A percentile compares a stretch with the other conserved stretches of the same genome.
phyloP scores from a whole-genome alignment of 495 filamentous ascomycete genomes.

The Bathelium albidoporum region DNA sequence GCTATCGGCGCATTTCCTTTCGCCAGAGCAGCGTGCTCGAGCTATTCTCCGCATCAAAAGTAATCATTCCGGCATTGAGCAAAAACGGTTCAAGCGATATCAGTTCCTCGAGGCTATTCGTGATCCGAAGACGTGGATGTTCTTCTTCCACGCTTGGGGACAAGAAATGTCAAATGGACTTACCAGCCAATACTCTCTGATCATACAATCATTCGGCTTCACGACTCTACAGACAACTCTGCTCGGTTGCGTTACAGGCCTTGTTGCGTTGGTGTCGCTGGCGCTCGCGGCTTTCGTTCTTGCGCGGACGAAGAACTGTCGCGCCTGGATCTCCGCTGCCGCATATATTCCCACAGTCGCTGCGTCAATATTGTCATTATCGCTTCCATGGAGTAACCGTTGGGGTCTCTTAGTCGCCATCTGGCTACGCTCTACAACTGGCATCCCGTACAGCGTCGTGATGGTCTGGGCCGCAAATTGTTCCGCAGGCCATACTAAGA shows the following conservation, averaged over 20 bases:
- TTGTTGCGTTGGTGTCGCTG: conserved; percentile 31
- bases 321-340: conserved; percentile 32
- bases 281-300: conserved; percentile 23
- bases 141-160: conserved; percentile 34
- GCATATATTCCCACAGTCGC: conserved; percentile 27
- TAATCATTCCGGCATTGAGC: conserved; percentile 8
- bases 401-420: conserved; percentile 33
- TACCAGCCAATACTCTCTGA: conserved; percentile 37
- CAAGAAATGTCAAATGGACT: conserved; percentile 38
- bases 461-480: conserved; percentile 33
- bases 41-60: conserved; percentile 7
- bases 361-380: conserved; percentile 24
- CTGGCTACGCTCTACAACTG: conserved; percentile 32
- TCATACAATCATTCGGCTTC: conserved; percentile 36
- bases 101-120: conserved; percentile 27
- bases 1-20: conserved; percentile 9
- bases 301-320: conserved; percentile 31
- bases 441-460: conserved; percentile 34
- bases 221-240: conserved; percentile 33
- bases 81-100: conserved; percentile 13
- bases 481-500: conserved; percentile 23
- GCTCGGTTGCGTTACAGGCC: conserved; percentile 27
- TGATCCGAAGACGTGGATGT: conserved; percentile 28
- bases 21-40: conserved; percentile 5
- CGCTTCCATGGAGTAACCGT: not conserved